These are phyloP conservation scores for Aspergillus tamarii DNA, from an alignment of 2,329 filamentous ascomycete species.

Conservation along the genomic window DNA sequence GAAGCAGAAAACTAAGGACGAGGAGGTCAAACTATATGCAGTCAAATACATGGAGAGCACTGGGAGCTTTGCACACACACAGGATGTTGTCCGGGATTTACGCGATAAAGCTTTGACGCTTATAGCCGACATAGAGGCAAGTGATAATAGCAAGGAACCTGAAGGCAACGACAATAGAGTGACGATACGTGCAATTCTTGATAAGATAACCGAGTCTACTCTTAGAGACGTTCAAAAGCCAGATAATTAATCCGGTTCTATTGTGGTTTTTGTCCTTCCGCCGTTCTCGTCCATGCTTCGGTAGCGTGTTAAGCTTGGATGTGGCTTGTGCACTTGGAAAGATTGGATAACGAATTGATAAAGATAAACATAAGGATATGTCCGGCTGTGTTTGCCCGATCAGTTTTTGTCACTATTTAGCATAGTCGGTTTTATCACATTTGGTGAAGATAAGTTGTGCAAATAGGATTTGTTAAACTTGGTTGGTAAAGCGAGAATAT, in stretches of 20 bases:
- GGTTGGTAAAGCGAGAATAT: conserved; percentile 2
- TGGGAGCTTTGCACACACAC: conserved; percentile 86
- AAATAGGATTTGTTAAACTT: neutral
- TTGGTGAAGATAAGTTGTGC: neutral
- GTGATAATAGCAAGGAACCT: conserved; percentile 18
- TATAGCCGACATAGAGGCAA: conserved; percentile 66
- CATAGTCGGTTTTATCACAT: neutral
- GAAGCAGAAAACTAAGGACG: conserved; percentile 83
- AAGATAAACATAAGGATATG: neutral
- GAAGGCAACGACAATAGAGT: conserved; percentile 58
- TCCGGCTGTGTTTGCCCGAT: neutral
- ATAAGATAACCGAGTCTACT: conserved; percentile 61
- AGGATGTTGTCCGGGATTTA: conserved; percentile 66
- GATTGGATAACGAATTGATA: neutral
- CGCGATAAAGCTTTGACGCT: conserved; percentile 65
- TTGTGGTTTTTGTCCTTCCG: neutral
- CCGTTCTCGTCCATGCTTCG: neutral
- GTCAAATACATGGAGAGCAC: conserved; percentile 88
- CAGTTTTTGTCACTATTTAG: neutral
- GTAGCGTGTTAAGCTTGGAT: neutral
- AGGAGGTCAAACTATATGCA: conserved; percentile 88
- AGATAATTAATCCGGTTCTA: neutral
- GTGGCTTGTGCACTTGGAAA: neutral
- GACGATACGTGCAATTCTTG: conserved; percentile 68
- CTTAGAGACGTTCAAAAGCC: conserved; percentile 29